Evolutionary conservation across 371 early-diverging fungal species (phyloP).

Genomic region (Funneliformis caledonium): DNA sequence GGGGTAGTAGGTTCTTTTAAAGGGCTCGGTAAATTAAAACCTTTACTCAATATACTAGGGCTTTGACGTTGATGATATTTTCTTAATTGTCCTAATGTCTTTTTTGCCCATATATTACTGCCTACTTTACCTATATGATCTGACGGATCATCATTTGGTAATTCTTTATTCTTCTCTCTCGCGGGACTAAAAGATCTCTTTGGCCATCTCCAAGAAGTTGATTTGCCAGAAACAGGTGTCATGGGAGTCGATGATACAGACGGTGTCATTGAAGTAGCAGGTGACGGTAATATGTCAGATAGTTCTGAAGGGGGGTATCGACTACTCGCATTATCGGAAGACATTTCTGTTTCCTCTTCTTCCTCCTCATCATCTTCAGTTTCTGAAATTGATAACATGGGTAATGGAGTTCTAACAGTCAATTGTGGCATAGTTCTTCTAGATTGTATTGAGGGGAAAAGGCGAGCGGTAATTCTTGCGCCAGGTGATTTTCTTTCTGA

Average conservation of each 20-base stretch:
- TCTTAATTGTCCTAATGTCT: conserved; percentile 40
- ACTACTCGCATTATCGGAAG: background rate
- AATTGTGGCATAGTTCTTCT: conserved; percentile 8
- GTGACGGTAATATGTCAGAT: conserved; percentile 13
- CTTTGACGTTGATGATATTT: conserved; percentile 38
- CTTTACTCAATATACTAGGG: conserved; percentile 38
- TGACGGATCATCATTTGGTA: conserved; percentile 28
- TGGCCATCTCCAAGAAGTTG: conserved; percentile 37
- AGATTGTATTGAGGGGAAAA: conserved; percentile 27
- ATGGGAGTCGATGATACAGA: background rate
- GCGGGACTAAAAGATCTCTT: conserved; percentile 40
- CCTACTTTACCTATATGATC: conserved; percentile 41
- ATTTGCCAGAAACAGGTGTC: background rate
- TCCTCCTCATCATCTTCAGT: conserved; percentile 40
- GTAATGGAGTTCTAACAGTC: conserved; percentile 20
- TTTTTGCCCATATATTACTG: conserved; percentile 36
- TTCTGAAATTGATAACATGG: conserved; percentile 27
- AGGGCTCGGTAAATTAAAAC: conserved; percentile 16
- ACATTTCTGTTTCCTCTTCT: background rate
- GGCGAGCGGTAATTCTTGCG: background rate
- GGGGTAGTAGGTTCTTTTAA: conserved; percentile 12
- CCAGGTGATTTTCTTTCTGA: conserved; percentile 1
- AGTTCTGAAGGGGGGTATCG: background rate
- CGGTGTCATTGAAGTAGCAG: conserved; percentile 4
- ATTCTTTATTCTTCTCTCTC: conserved; percentile 13